A percentile compares a stretch with the other conserved stretches of the same genome.
These are phyloP conservation scores for Xylaria sp. DNA, from an alignment of 2,329 filamentous ascomycete species.

Conservation along the genomic window DNA sequence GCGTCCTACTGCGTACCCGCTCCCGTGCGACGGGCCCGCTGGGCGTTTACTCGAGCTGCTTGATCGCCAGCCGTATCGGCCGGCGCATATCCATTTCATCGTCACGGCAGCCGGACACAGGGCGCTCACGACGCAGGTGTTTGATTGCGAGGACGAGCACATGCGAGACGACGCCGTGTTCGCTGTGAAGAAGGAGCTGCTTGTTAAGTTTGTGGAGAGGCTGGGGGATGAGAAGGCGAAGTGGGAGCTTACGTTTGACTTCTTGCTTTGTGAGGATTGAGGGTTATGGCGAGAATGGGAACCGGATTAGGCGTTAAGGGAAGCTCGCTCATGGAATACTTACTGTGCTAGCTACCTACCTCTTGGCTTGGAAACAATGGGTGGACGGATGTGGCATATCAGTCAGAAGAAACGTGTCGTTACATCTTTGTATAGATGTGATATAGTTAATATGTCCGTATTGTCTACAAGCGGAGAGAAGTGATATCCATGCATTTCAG, in stretches of 20 bases:
- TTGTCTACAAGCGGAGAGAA: background rate
- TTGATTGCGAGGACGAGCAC: conserved; percentile 73
- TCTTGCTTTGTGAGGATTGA: conserved; percentile 48
- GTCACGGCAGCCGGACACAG: conserved; percentile 53
- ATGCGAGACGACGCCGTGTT: conserved; percentile 65
- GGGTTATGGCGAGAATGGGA: background rate
- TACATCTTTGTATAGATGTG: too few relatives aligned
- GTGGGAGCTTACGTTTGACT: conserved; percentile 71
- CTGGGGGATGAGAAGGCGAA: conserved; percentile 58
- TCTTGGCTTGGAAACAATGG: background rate
- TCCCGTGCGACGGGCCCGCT: conserved; percentile 64
- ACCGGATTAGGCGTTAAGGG: background rate
- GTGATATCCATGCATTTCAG: background rate
- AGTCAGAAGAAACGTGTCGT: too few relatives aligned
- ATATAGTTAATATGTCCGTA: too few relatives aligned
- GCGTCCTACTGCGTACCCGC: conserved; percentile 67
- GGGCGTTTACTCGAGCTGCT: conserved; percentile 63
- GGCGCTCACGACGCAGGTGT: conserved; percentile 78
- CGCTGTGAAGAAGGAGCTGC: conserved; percentile 64
- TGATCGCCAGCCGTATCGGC: conserved; percentile 66
- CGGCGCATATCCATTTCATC: conserved; percentile 71
- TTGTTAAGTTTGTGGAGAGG: conserved; percentile 55
- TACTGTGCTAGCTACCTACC: background rate
- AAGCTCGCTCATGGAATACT: background rate
- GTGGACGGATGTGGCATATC: background rate